A percentile compares a stretch with the other conserved stretches of the same genome.
Conservation (phyloP, 176 grass and related monocot species). For the Stipa capillata region DNA sequence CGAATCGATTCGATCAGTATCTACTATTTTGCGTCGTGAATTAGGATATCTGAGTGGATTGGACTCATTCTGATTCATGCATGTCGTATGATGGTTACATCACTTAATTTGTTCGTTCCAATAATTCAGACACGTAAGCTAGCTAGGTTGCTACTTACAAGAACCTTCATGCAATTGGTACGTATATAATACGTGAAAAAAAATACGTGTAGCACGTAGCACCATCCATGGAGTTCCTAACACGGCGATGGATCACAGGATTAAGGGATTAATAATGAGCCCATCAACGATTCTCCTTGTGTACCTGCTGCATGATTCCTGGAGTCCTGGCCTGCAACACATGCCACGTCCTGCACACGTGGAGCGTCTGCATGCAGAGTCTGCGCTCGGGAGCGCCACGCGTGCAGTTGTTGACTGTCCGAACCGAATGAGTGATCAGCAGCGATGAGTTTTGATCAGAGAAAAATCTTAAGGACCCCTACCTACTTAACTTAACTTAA, state of each 20-base stretch:
- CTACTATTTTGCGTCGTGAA: too few relatives aligned
- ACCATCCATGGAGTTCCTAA: neutral
- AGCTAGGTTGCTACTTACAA: too few relatives aligned
- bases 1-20: neutral
- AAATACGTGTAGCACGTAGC: neutral
- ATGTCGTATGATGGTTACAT: neutral
- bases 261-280: neutral
- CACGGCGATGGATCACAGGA: neutral
- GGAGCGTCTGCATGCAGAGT: neutral
- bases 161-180: neutral
- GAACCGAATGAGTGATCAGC: neutral
- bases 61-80: neutral
- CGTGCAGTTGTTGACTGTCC: neutral
- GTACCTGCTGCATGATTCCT: neutral
- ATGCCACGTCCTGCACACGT: slow-evolving; percentile 9
- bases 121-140: neutral
- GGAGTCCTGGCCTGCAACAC: neutral
- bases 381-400: neutral
- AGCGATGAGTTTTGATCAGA: neutral
- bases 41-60: too few relatives aligned
- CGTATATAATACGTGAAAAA: too few relatives aligned
- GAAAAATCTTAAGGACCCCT: neutral
- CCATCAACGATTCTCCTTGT: neutral
- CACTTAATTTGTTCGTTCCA: too few relatives aligned
- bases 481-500: neutral